Conservation (phyloP, 2,329 filamentous ascomycete species). For the Colletotrichum sp. region DNA sequence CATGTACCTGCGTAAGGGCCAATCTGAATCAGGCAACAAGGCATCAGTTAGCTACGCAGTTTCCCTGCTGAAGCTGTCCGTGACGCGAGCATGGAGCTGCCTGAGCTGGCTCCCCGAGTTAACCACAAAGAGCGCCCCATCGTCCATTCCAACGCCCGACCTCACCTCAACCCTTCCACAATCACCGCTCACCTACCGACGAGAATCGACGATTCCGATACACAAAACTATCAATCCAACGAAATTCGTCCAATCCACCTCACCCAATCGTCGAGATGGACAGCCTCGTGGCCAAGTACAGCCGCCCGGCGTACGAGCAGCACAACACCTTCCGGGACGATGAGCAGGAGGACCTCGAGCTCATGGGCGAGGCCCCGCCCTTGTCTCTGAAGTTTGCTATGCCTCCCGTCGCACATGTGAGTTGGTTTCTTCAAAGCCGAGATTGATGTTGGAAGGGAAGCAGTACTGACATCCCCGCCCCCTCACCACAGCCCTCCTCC, state of each 20-base stretch:
- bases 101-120: slow-evolving; percentile 34
- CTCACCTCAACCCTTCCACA: not conserved
- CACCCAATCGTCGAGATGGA: slow-evolving; percentile 69
- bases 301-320: slow-evolving; percentile 73
- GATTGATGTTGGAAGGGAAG: not conserved
- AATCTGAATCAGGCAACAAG: slow-evolving; percentile 21
- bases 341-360: slow-evolving; percentile 76
- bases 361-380: slow-evolving; percentile 63
- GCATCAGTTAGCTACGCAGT: slow-evolving; percentile 23
- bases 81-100: slow-evolving; percentile 50
- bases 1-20: slow-evolving; percentile 11
- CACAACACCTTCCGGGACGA: slow-evolving; percentile 59
- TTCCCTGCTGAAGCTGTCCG: slow-evolving; percentile 26
- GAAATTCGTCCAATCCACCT: not conserved
- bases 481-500: slow-evolving; percentile 72
- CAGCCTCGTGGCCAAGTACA: slow-evolving; percentile 90
- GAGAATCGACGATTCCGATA: slow-evolving; percentile 4
- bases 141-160: slow-evolving; percentile 22
- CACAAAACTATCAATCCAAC: not conserved
- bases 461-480: slow-evolving; percentile 3
- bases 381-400: slow-evolving; percentile 94
- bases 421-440: slow-evolving; percentile 30
- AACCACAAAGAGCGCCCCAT: slow-evolving; percentile 22
- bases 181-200: not conserved
- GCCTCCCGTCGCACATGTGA: slow-evolving; percentile 88